Evolutionary conservation across 2,329 filamentous ascomycete species (phyloP).

Genomic region (Paraconiothyrium sp.): DNA sequence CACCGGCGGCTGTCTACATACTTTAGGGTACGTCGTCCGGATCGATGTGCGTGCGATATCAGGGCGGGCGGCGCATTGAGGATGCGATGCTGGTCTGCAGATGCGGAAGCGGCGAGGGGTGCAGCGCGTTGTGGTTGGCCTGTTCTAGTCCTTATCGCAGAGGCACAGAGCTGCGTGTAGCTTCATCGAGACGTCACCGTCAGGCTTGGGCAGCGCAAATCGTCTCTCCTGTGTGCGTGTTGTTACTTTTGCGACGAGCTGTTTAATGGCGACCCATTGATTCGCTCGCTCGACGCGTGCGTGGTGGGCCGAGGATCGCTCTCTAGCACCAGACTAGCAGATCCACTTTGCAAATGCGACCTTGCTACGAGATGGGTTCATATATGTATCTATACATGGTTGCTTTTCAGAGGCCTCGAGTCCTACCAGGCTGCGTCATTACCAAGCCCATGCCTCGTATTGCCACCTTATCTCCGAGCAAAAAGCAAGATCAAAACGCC

Average conservation of each 20-base stretch:
- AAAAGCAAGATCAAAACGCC: conserved; percentile 24
- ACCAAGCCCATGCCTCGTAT: not conserved
- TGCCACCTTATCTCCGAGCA: not conserved
- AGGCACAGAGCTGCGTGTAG: not conserved
- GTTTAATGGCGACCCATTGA: not conserved
- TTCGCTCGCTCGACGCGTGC: not conserved
- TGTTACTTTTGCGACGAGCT: conserved; percentile 7
- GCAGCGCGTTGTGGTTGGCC: conserved; percentile 24
- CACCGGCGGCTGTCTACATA: conserved; percentile 27
- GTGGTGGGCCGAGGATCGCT: not conserved
- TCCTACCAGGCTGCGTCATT: not conserved
- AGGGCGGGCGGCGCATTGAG: conserved; percentile 18
- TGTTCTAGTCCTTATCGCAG: conserved; percentile 23
- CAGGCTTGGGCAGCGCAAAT: not conserved
- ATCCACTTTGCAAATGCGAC: conserved; percentile 2
- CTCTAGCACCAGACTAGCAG: conserved; percentile 13
- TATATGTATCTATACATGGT: not conserved
- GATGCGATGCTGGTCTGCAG: conserved; percentile 11
- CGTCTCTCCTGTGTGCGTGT: not conserved
- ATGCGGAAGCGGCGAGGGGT: conserved; percentile 3
- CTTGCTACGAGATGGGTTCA: not conserved
- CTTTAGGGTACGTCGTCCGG: conserved; percentile 17
- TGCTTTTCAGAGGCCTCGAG: not conserved
- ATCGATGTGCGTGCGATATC: conserved; percentile 7
- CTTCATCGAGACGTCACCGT: not conserved